Conservation (phyloP, 2,329 filamentous ascomycete species). For the Davidsoniella virescens region DNA sequence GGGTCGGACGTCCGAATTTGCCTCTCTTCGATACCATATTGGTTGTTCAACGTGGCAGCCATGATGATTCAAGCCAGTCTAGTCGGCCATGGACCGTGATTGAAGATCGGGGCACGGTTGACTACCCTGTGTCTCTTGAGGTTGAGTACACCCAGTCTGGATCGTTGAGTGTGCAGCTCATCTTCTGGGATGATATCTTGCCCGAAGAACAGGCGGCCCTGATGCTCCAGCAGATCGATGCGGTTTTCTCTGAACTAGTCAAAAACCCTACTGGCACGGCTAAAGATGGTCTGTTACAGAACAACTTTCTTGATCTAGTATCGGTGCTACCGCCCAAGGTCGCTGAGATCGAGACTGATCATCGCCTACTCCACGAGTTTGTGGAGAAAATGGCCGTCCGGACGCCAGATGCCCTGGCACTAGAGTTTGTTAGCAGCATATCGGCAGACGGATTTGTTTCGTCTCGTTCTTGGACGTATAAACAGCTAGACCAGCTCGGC, state of each 20-base stretch:
- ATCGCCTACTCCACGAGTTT: conserved; percentile 57
- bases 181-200: conserved; percentile 46
- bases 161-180: conserved; percentile 45
- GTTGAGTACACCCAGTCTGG: conserved; percentile 39
- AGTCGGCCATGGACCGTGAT: conserved; percentile 39
- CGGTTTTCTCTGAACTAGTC: conserved; percentile 43
- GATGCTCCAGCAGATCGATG: conserved; percentile 57
- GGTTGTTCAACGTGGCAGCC: conserved; percentile 53
- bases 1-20: conserved; percentile 47
- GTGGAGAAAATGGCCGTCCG: conserved; percentile 46
- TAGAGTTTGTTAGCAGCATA: conserved; percentile 57
- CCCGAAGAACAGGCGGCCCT: conserved; percentile 51
- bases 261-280: conserved; percentile 27
- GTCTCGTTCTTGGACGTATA: conserved; percentile 48
- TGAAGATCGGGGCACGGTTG: conserved; percentile 51
- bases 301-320: conserved; percentile 28
- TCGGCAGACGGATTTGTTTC: conserved; percentile 18
- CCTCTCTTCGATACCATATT: conserved; percentile 72
- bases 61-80: conserved; percentile 2
- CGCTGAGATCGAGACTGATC: conserved; percentile 37
- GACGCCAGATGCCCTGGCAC: conserved; percentile 44
- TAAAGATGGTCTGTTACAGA: conserved; percentile 20
- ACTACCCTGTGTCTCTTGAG: conserved; percentile 72
- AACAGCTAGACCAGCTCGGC: conserved; percentile 51
- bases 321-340: conserved; percentile 50